Percentiles rank a stretch among this genome's conserved stretches.
phyloP scores from a whole-genome alignment of 2,329 filamentous ascomycete genomes.

The Macrophomina phaseolina region DNA sequence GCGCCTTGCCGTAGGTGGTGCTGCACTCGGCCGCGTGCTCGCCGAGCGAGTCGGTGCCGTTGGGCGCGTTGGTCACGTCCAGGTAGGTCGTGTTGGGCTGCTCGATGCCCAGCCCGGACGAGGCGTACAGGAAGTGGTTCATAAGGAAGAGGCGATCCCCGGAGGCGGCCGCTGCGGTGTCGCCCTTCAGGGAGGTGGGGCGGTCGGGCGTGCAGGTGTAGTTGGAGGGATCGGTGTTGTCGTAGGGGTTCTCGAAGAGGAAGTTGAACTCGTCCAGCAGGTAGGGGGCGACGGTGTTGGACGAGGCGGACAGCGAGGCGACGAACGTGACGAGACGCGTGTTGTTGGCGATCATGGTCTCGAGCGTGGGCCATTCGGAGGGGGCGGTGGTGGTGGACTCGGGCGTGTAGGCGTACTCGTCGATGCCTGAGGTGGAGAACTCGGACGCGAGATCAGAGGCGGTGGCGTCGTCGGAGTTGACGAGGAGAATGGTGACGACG shows the following conservation, averaged over 20 bases:
- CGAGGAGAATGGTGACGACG: slow-evolving; percentile 73
- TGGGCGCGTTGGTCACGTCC: slow-evolving; percentile 67
- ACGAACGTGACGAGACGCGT: slow-evolving; percentile 70
- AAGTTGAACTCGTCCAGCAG: slow-evolving; percentile 64
- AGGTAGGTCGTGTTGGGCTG: slow-evolving; percentile 51
- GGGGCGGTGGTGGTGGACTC: slow-evolving; percentile 48
- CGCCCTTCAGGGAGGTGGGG: slow-evolving; percentile 57
- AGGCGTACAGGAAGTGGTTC: slow-evolving; percentile 75
- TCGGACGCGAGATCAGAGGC: slow-evolving; percentile 58
- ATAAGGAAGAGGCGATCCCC: slow-evolving; percentile 67
- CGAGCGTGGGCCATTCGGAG: slow-evolving; percentile 68
- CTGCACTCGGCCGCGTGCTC: slow-evolving; percentile 44
- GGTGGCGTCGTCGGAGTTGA: slow-evolving; percentile 67
- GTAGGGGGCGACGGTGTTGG: slow-evolving; percentile 51
- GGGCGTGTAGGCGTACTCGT: slow-evolving; percentile 58
- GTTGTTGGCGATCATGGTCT: slow-evolving; percentile 64
- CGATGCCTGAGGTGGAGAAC: slow-evolving; percentile 56
- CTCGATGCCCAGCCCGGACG: slow-evolving; percentile 40
- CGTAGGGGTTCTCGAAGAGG: slow-evolving; percentile 72
- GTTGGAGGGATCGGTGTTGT: slow-evolving; percentile 62
- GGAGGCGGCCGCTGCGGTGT: slow-evolving; percentile 56
- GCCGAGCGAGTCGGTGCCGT: slow-evolving; percentile 59
- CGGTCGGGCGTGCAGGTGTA: slow-evolving; percentile 74
- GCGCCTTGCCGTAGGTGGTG: slow-evolving; percentile 66
- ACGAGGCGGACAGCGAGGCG: slow-evolving; percentile 49